Conservation (phyloP, 1,139 yeast genomes). For the Hemisphaericaspora subhashii region DNA sequence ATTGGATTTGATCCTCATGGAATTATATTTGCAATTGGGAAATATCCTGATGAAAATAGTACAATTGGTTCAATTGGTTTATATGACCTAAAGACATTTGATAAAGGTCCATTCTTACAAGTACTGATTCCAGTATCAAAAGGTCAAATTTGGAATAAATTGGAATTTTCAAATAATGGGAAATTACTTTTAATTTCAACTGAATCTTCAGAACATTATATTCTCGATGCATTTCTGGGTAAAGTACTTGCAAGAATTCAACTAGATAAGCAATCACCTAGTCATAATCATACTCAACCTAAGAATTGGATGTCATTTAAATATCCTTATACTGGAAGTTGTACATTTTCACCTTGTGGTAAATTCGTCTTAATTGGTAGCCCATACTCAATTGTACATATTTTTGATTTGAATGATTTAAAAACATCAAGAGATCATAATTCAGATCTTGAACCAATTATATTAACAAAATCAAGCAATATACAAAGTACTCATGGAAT, state of each 20-base stretch:
- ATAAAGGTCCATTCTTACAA: constrained; percentile 53
- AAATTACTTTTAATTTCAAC: constrained; percentile 70
- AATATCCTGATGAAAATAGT: constrained; percentile 23
- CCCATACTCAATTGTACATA: constrained; percentile 53
- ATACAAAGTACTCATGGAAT: constrained; percentile 30
- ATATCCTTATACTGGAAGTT: constrained; percentile 59
- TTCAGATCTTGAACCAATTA: constrained; percentile 4
- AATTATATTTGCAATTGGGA: constrained; percentile 72
- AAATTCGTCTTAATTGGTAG: constrained; percentile 65
- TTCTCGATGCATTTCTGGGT: constrained; percentile 76
- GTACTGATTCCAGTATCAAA: constrained; percentile 27
- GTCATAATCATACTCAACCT: constrained; percentile 1
- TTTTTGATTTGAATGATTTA: constrained; percentile 60
- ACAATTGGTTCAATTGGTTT: constrained; percentile 50
- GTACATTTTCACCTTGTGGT: constrained; percentile 82
- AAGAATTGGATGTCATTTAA: constrained; percentile 30
- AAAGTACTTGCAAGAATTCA: constrained; percentile 50
- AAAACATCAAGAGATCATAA: constrained; percentile 21
- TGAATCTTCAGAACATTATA: constrained; percentile 49
- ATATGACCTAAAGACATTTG: constrained; percentile 60
- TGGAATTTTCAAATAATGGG: constrained; percentile 86
- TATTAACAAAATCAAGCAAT: constrained; percentile 15
- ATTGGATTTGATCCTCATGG: constrained; percentile 84
- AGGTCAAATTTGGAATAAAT: constrained; percentile 54
- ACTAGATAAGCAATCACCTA: constrained; percentile 19